Evolutionary conservation across 2,329 filamentous ascomycete genomes (phyloP), one percentile per base, ranked within the genome.

Genomic region (Phialocephala subalpina): DNA sequence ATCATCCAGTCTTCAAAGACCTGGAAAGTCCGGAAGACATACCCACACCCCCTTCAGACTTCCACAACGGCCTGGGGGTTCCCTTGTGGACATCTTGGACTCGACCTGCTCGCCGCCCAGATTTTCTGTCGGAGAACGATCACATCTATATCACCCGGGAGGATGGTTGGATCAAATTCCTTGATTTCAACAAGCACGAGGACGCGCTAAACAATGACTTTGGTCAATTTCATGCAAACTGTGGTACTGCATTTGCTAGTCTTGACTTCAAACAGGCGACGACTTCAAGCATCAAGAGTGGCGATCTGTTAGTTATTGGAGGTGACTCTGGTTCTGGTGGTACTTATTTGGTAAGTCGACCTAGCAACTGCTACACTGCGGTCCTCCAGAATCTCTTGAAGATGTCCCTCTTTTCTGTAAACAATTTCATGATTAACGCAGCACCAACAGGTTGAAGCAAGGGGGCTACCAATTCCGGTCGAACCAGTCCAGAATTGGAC

Each of bases 21-120:
- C 80, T 87, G 36, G 74, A 80, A 42, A 77, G 84, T 1, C 75
- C 78, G 36, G 70, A 77, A 33, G 80, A 79, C 14, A 75, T 77
- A 0, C 76, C 78, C 9, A 86, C 83, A 0, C 70, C 76, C 38
- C 29, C 29, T 5, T 5, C 29, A 33, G 29, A 33, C 29, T 81
- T 84, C 38, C 81, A 83, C 69, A 81, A 83, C 67, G 87, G 82
- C 29, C 77, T 67, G 38, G 79, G 74, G 40, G 75, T 67, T 45
- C 91, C 91, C 0, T 78, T 92, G 3, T 97, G 94, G 92, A 91
- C 91, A 3, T 88, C 91, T 27, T 99, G 95, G 94, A 88, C 93
- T 33, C 87, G 92, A 66, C 92, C 94, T 1, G 85, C 88, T 66
- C 89, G 95, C 8, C 85, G 58, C 7, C 63, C 88, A 27, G 84